A percentile compares a stretch with the other conserved stretches of the same genome.
phyloP scores from a whole-genome alignment of 1,139 yeast species.

The Diutina catenulata region DNA sequence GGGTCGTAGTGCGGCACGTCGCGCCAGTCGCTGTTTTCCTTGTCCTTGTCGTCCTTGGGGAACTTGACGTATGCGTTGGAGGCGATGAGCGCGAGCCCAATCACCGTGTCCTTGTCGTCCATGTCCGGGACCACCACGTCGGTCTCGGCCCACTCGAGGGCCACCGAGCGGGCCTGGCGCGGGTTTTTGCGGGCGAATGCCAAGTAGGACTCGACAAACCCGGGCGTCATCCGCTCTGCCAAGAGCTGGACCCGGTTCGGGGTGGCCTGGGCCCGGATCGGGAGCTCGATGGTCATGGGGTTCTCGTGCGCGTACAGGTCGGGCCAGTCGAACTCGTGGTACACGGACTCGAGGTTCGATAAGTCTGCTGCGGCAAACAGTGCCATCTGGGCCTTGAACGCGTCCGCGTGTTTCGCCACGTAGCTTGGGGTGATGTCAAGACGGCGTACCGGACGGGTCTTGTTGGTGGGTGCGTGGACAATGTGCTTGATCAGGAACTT shows the following conservation, averaged over 20 bases:
- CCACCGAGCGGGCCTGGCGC: constrained; percentile 24
- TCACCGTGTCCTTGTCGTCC: constrained; percentile 57
- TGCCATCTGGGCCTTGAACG: constrained; percentile 5
- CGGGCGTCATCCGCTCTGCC: constrained; percentile 46
- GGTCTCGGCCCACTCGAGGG: constrained; percentile 44
- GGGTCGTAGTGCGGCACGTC: constrained; percentile 53
- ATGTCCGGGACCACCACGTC: constrained; percentile 59
- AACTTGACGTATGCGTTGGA: constrained; percentile 82
- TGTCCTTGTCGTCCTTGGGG: constrained; percentile 54
- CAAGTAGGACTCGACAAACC: constrained; percentile 52
- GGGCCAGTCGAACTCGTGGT: constrained; percentile 30
- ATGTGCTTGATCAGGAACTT: constrained; percentile 31
- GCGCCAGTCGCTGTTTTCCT: constrained; percentile 60
- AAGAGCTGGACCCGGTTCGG: constrained; percentile 32
- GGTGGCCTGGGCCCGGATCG: constrained; percentile 13
- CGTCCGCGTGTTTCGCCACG: constrained; percentile 10
- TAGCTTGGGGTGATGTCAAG: constrained; percentile 35
- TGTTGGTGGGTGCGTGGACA: constrained; percentile 40
- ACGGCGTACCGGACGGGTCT: constrained; percentile 24
- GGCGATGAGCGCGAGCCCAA: constrained; percentile 73
- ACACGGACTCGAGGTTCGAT: constrained; percentile 16
- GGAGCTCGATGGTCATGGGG: constrained; percentile 31
- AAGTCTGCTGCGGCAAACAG: constrained; percentile 4
- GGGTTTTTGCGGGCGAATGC: constrained; percentile 43
- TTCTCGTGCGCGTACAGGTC: constrained; percentile 19